Conservation (phyloP, 1,139 yeast genomes). For the Zhuliangozyma blackwelliae region DNA sequence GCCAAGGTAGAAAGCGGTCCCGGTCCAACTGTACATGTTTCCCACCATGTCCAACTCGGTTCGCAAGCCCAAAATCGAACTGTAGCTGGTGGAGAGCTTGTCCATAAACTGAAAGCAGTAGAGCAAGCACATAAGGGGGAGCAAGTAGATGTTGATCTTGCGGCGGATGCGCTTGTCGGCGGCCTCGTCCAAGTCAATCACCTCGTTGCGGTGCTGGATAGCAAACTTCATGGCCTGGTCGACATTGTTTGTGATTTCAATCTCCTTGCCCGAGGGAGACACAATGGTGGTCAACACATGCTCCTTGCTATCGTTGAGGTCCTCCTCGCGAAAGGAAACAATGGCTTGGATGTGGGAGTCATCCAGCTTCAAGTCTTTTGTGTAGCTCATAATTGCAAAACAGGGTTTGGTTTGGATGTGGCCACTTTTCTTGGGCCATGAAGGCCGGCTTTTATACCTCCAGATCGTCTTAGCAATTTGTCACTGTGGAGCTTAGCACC, state of each 20-base stretch:
- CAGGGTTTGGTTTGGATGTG: too few relatives aligned
- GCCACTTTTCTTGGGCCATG: too few relatives aligned
- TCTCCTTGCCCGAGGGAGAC: conserved; percentile 26
- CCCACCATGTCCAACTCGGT: conserved; percentile 47
- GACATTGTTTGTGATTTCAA: conserved; percentile 28
- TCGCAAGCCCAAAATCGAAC: conserved; percentile 58
- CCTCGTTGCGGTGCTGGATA: conserved; percentile 10
- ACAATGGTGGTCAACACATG: conserved; percentile 21
- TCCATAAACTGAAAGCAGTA: conserved; percentile 65
- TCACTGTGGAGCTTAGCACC: too few relatives aligned
- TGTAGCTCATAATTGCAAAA: too few relatives aligned
- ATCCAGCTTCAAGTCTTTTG: too few relatives aligned
- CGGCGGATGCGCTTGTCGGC: conserved; percentile 18
- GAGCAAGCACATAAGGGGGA: conserved; percentile 53
- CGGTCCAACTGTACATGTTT: conserved; percentile 52
- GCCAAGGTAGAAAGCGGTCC: conserved; percentile 53
- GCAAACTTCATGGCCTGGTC: conserved; percentile 32
- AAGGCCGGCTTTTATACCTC: too few relatives aligned
- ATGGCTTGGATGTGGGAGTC: conserved; percentile 2
- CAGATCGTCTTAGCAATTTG: too few relatives aligned
- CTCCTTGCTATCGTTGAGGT: conserved; percentile 13
- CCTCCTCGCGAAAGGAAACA: conserved; percentile 21
- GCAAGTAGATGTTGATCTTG: conserved; percentile 51
- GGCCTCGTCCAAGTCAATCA: conserved; percentile 15
- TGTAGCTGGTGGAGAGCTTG: conserved; percentile 54